A percentile compares a stretch with the other conserved stretches of the same genome.
Conservation (phyloP, 441 rosid species). For the Capsella rubella region DNA sequence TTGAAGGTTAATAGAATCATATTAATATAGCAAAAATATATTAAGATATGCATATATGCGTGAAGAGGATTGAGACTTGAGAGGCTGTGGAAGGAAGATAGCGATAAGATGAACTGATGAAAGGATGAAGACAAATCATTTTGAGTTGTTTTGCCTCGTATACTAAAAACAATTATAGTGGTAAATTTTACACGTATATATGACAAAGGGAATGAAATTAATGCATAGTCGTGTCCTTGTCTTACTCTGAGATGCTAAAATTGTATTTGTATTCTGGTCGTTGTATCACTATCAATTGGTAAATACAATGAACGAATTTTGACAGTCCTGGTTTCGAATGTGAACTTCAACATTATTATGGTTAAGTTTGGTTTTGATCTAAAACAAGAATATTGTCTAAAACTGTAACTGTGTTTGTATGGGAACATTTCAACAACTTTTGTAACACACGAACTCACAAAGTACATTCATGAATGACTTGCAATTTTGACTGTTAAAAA, state of each 20-base stretch:
- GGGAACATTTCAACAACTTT: neutral
- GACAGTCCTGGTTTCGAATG: conserved; percentile 7
- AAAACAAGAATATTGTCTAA: neutral
- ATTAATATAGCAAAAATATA: too few relatives aligned
- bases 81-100: conserved; percentile 38
- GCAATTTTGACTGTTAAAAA: conserved; percentile 24
- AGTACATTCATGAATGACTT: conserved; percentile 14
- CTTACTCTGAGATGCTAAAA: conserved; percentile 29
- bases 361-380: neutral
- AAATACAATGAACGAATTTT: neutral
- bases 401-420: neutral
- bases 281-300: neutral
- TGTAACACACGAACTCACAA: conserved; percentile 1
- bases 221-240: conserved; percentile 22
- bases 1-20: too few relatives aligned
- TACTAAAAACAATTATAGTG: neutral
- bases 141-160: neutral
- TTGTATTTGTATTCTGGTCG: conserved; percentile 28
- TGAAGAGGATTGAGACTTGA: conserved; percentile 38
- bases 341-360: neutral
- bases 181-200: neutral
- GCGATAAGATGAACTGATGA: conserved; percentile 25
- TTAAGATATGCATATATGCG: neutral
- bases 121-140: conserved; percentile 35
- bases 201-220: conserved; percentile 35